phyloP scores from a whole-genome alignment of 2,329 filamentous ascomycete genomes.

The Penicillium sp. region DNA sequence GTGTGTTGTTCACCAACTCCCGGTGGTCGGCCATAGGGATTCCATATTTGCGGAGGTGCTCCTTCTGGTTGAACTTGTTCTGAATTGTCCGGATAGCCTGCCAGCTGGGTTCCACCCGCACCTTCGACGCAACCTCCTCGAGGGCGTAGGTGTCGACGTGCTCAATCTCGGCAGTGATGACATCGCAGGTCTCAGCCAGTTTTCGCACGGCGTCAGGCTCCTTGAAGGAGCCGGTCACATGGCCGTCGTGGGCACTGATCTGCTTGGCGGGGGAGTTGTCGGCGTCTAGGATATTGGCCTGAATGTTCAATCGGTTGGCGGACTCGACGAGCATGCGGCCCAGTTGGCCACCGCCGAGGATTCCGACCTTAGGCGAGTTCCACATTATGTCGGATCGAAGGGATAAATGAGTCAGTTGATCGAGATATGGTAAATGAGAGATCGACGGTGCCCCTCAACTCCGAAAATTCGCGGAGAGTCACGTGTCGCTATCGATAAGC shows the following conservation, averaged over 20 bases:
- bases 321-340: conserved; percentile 92
- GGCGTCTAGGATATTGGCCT: conserved; percentile 75
- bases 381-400: conserved; percentile 30
- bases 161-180: conserved; percentile 92
- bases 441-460: conserved; percentile 21
- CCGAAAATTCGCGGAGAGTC: conserved; percentile 26
- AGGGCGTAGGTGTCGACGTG: conserved; percentile 88
- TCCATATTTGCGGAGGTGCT: conserved; percentile 65
- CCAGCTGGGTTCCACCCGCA: conserved; percentile 77
- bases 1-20: conserved; percentile 60
- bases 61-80: conserved; percentile 90
- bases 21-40: conserved; percentile 72
- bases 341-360: conserved; percentile 68
- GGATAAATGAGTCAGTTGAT: conserved; percentile 8
- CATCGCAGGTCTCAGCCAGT: conserved; percentile 72
- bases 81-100: conserved; percentile 84
- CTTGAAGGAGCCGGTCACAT: conserved; percentile 86
- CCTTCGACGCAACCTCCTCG: conserved; percentile 71
- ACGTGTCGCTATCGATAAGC: conserved; percentile 26
- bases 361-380: conserved; percentile 48
- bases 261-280: conserved; percentile 79
- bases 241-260: conserved; percentile 69
- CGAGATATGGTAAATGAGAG: conserved; percentile 6
- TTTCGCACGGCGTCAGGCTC: conserved; percentile 74
- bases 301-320: conserved; percentile 74